phyloP scores from a whole-genome alignment of 2,329 filamentous ascomycete species.

The Lasiodiplodia theobromae region DNA sequence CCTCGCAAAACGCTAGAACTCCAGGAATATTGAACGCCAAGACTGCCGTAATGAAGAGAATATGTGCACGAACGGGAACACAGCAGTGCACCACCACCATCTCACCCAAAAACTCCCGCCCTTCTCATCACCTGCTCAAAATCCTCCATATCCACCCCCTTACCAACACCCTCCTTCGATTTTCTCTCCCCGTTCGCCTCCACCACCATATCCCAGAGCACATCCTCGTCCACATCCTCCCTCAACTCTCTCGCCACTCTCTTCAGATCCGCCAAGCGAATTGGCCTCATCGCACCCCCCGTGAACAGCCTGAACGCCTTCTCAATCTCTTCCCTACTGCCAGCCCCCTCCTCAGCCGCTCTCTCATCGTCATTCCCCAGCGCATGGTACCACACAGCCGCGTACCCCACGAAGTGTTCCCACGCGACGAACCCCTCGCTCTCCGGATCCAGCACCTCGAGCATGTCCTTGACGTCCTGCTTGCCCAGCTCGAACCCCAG shows the following conservation, averaged over 20 bases:
- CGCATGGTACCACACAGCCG: constrained; percentile 79
- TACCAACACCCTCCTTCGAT: constrained; percentile 59
- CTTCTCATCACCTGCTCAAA: constrained; percentile 86
- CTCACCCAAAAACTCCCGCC: constrained; percentile 81
- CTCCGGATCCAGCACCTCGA: constrained; percentile 83
- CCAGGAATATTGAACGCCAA: constrained; percentile 6
- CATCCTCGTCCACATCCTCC: constrained; percentile 81
- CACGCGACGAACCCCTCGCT: constrained; percentile 79
- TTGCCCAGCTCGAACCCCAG: constrained; percentile 73
- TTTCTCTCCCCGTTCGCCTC: constrained; percentile 76
- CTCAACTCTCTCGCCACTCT: constrained; percentile 81
- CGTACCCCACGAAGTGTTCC: constrained; percentile 83
- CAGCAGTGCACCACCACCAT: background rate
- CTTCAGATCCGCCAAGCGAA: constrained; percentile 80
- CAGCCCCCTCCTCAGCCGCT: constrained; percentile 36
- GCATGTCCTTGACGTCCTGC: constrained; percentile 76
- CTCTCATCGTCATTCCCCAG: constrained; percentile 30
- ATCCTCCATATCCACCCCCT: constrained; percentile 77
- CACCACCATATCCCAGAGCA: constrained; percentile 91
- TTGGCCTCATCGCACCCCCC: constrained; percentile 63
- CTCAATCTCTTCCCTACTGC: constrained; percentile 71
- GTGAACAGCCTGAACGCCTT: constrained; percentile 86
- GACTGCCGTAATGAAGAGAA: background rate
- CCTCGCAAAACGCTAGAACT: background rate
- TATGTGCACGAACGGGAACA: background rate